Evolutionary conservation across 192 early-diverging fungal species (phyloP).

Genomic region (Linnemannia schmuckeri): DNA sequence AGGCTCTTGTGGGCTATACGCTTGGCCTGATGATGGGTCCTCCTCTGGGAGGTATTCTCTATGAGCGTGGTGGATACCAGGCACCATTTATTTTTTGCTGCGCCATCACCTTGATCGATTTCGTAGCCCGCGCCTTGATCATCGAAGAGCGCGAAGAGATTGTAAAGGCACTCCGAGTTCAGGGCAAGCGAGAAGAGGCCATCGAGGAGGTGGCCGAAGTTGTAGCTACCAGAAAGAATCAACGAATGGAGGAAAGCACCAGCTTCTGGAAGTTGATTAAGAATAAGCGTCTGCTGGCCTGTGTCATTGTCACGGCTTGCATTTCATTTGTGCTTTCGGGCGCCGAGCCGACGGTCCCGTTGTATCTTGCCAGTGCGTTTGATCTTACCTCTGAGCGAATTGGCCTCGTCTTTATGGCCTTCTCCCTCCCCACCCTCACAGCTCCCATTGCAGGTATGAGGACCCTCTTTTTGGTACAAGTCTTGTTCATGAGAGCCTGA

Average conservation of each 20-base stretch:
- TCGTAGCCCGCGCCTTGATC: conserved; percentile 66
- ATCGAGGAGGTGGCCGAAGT: conserved; percentile 38
- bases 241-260: conserved; percentile 21
- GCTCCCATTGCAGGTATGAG: conserved; percentile 68
- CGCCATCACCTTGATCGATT: conserved; percentile 69
- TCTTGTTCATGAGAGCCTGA: conserved; percentile 25
- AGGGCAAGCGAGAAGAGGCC: conserved; percentile 38
- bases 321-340: conserved; percentile 49
- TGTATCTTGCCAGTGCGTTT: conserved; percentile 61
- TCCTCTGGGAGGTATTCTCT: conserved; percentile 75
- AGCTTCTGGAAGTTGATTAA: conserved; percentile 42
- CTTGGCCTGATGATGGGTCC: conserved; percentile 79
- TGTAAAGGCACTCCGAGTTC: conserved; percentile 31
- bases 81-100: conserved; percentile 79
- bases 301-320: conserved; percentile 46
- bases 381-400: conserved; percentile 58
- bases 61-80: conserved; percentile 70
- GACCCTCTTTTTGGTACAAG: background rate
- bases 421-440: conserved; percentile 78
- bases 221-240: conserved; percentile 16
- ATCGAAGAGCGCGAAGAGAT: conserved; percentile 72
- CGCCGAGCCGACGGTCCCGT: conserved; percentile 68
- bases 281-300: conserved; percentile 40
- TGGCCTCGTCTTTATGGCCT: conserved; percentile 76
- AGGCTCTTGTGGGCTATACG: conserved; percentile 73